phyloP scores from a whole-genome alignment of 2,329 filamentous ascomycete genomes.

The Claviceps arundinis region DNA sequence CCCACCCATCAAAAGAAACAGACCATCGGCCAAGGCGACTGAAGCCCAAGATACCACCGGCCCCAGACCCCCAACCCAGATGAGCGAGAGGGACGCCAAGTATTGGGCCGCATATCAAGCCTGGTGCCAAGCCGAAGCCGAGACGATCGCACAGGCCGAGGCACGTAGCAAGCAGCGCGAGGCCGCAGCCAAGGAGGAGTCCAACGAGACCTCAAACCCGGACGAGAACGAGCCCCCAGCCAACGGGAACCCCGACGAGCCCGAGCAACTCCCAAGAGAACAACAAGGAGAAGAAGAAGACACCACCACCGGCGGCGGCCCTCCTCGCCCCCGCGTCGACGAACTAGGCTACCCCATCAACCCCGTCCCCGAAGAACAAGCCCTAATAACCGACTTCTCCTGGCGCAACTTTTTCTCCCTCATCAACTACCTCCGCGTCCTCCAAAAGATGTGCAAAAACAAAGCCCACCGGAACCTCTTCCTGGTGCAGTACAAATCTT shows the following conservation, averaged over 20 bases:
- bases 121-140: too few relatives aligned
- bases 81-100: too few relatives aligned
- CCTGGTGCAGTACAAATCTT: conserved; percentile 90
- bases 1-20: conserved; percentile 60
- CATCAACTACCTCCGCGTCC: conserved; percentile 88
- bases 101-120: too few relatives aligned
- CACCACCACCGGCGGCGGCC: conserved; percentile 16
- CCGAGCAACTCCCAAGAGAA: conserved; percentile 13
- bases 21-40: conserved; percentile 24
- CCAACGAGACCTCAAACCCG: conserved; percentile 3
- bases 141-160: too few relatives aligned
- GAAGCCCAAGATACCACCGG: background rate
- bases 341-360: conserved; percentile 73
- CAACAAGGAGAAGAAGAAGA: conserved; percentile 10
- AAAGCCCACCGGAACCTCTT: conserved; percentile 91
- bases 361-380: conserved; percentile 49
- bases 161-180: background rate
- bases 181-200: conserved; percentile 3
- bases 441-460: conserved; percentile 94
- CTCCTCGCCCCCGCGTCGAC: conserved; percentile 53
- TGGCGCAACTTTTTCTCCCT: conserved; percentile 90
- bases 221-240: too few relatives aligned
- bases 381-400: conserved; percentile 71
- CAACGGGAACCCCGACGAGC: too few relatives aligned
- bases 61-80: too few relatives aligned